Evolutionary conservation across 176 grass and related monocot species (phyloP).

Genomic region (Stipa capillata): DNA sequence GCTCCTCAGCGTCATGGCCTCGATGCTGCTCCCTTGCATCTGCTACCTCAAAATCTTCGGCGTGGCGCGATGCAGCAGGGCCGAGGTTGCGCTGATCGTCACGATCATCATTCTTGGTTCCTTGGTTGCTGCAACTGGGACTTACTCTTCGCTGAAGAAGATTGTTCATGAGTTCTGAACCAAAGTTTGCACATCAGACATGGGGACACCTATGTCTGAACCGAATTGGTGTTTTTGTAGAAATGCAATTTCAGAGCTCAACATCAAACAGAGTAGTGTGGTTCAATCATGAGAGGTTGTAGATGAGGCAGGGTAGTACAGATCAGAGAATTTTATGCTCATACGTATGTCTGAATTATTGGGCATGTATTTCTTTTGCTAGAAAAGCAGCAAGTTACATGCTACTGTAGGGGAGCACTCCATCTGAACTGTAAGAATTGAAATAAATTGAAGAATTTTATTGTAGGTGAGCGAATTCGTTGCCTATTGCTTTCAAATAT

Average conservation of each 20-base stretch:
- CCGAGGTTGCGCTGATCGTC: constrained; percentile 35
- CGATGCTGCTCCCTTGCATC: constrained; percentile 63
- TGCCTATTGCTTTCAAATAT: not conserved
- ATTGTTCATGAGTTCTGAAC: constrained; percentile 49
- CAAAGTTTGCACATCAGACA: not conserved
- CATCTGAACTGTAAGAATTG: not conserved
- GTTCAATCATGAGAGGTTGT: not conserved
- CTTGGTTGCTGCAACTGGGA: constrained; percentile 37
- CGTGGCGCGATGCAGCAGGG: constrained; percentile 5
- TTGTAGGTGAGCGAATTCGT: not conserved
- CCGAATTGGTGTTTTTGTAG: not conserved
- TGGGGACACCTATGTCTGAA: not conserved
- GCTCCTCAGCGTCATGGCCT: constrained; percentile 54
- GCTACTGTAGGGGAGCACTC: not conserved
- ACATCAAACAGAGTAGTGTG: not conserved
- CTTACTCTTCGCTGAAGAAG: constrained; percentile 60
- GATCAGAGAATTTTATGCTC: not conserved
- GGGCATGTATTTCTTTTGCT: not conserved
- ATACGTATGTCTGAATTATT: not conserved
- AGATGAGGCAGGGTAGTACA: not conserved
- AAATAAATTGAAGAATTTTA: not conserved
- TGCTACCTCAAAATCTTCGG: constrained; percentile 79
- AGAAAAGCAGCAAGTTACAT: not conserved
- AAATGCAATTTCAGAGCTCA: not conserved
- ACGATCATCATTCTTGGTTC: constrained; percentile 43